Evolutionary conservation across 139 green algal species (phyloP), one percentile per base, ranked within the genome.

Genomic region (Asterochloris erici): DNA sequence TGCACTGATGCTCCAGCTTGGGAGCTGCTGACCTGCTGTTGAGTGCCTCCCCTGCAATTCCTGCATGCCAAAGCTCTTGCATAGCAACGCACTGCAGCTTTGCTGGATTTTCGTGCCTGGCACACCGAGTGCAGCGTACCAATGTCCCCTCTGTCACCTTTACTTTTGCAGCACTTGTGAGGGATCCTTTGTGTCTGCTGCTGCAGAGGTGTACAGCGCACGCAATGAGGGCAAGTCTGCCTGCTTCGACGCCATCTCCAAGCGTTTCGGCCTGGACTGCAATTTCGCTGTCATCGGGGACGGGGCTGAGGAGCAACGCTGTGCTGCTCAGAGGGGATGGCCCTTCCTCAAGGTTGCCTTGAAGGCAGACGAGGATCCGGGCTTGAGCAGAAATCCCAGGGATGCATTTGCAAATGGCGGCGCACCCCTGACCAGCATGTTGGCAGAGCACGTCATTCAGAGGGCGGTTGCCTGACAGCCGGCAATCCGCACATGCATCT

Each of bases 191-290:
- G 47, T 47, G 54, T 68, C 17, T 27, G 14, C 62, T 19, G 29
- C 0, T 15, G 68, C 71, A 70, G 63, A 84, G 12, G 85, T 91
- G 63, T 90, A 86, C 73, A 85, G 81, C 68, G 82, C 83, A 15
- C 54, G 81, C 10, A 28, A 76, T 21, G 63, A 54, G 0, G 70
- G 85, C 29, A 91, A 91, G 83, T 21, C 66, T 14, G 38, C 24
- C 14, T 88, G 83, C 81, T 91, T 91, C 47, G 83, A 77, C 60
- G 29, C 64, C 12, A 83, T 91, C 27, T 61, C 26, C 21, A 61
- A 79, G 74, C 82, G 82, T 11, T 84, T 88, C 70, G 63, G 63
- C 17, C 68, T n/a, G 0, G 77, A 73, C 63, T 38, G 73, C 60
- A 84, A 61, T 14, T 83, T 83, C 61, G 19, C 82, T 64, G 84